Evolutionary conservation across 2,329 filamentous ascomycete species (phyloP), one percentile per base, ranked within the genome.

Genomic region (Fusarium concolor): DNA sequence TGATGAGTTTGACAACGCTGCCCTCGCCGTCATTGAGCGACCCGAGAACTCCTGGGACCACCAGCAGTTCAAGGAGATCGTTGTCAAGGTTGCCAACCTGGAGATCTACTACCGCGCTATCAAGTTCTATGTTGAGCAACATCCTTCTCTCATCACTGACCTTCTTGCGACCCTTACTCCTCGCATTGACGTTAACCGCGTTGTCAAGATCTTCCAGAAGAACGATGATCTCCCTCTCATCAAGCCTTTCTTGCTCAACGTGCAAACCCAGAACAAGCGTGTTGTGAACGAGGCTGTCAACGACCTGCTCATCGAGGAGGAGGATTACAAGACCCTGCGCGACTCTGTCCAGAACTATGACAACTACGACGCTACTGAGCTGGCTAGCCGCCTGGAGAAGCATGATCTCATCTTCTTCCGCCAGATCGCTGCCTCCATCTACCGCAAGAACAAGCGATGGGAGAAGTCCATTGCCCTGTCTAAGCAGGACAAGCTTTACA

Each of bases 391-490:
- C 56, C 86, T 99, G 12, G 96, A 99, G 87, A 96, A 96, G 84
- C 96, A 99, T 77, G 96, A 99, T 58, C 84, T 99, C 47, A 94
- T 99, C 69, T 99, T 99, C 87, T 99, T 99, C 91, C 91, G 96
- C 76, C 96, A 99, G 81, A 97, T 99, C 76, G 96, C 96, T 6
- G 94, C 96, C 71, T 97, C 87, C 82, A 99, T 99, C 80, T 99
- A 98, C 85, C 94, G 96, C 79, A 99, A 98, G 88, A 98, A 97
- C 86, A 98, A 98, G 91, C 89, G 96, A 68, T 99, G 96, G 96
- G 95, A 98, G 84, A 98, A 98, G 84, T 97, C 94, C 6, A 99
- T 99, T 79, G 89, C 93, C 33, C 85, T 99, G 45, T 98, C 95
- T 17, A 99, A 99, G 87, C 95, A 99, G 80, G 96, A 99, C 85